These are phyloP conservation scores for Fraxinus ornus DNA, from an alignment of 305 asterid genomes.

Conservation along the genomic window DNA sequence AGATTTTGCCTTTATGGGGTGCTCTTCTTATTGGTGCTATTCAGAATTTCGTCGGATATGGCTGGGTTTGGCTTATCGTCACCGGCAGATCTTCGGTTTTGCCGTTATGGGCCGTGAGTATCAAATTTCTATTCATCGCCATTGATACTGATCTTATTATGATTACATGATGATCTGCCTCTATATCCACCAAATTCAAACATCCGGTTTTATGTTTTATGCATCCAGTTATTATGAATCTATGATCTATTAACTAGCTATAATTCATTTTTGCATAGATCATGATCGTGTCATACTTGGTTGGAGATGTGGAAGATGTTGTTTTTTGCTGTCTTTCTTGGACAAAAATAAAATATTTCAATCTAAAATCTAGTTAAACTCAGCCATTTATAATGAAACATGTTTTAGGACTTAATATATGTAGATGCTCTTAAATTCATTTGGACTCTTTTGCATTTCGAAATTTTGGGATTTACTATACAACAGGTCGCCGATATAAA, in stretches of 20 bases:
- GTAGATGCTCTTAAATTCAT: neutral
- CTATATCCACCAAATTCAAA: neutral
- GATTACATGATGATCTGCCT: neutral
- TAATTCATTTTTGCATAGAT: neutral
- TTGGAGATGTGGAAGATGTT: neutral
- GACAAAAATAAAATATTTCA: neutral
- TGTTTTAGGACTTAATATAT: neutral
- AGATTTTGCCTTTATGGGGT: slow-evolving; percentile 51
- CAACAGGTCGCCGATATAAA: neutral
- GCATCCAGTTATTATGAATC: neutral
- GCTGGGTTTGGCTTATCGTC: slow-evolving; percentile 56
- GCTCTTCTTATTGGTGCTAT: slow-evolving; percentile 51
- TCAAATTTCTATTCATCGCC: neutral
- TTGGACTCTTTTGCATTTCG: neutral
- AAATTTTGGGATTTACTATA: neutral
- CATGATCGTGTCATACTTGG: neutral
- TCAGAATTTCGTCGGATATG: slow-evolving; percentile 47
- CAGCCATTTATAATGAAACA: neutral
- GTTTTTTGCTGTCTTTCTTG: neutral
- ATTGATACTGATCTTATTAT: neutral
- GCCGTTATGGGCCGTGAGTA: slow-evolving; percentile 51
- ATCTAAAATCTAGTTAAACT: neutral
- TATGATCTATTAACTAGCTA: neutral
- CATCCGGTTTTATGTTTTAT: neutral
- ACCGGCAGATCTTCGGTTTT: slow-evolving; percentile 41